These are phyloP conservation scores for Ceratocystis cacaofunesta DNA, from an alignment of 2,329 filamentous ascomycete species.

Conservation along the genomic window DNA sequence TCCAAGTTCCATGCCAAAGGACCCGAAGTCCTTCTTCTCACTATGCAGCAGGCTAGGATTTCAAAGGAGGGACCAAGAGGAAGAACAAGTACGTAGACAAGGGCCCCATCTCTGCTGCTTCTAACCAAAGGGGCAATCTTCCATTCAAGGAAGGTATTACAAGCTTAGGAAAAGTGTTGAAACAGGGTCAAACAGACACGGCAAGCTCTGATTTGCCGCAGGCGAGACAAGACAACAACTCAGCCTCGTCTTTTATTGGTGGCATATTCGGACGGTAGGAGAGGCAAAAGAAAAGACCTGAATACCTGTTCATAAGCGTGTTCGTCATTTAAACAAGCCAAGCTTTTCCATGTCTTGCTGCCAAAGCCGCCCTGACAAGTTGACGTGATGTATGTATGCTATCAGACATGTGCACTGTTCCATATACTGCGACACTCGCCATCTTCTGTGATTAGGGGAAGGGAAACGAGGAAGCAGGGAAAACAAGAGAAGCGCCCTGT, in stretches of 20 bases:
- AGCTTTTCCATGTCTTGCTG: not conserved
- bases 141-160: not conserved
- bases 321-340: not conserved
- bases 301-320: not conserved
- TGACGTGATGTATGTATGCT: not conserved
- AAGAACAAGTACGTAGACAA: not conserved
- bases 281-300: not conserved
- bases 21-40: not conserved
- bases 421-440: not conserved
- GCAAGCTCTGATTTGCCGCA: not conserved
- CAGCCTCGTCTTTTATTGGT: not conserved
- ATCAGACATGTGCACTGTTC: not conserved
- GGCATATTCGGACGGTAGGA: not conserved
- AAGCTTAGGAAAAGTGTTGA: not conserved
- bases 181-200: not conserved
- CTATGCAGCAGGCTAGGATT: not conserved
- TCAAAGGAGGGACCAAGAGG: not conserved
- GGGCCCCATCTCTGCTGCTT: not conserved
- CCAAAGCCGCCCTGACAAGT: not conserved
- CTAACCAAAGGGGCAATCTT: not conserved
- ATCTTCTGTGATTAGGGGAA: not conserved
- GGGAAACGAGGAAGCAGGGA: not conserved
- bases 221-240: not conserved
- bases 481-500: not conserved
- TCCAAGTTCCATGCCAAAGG: not conserved